Evolutionary conservation across 768 basidiomycete genomes (phyloP).

Genomic region (Daedaleopsis sinensis): DNA sequence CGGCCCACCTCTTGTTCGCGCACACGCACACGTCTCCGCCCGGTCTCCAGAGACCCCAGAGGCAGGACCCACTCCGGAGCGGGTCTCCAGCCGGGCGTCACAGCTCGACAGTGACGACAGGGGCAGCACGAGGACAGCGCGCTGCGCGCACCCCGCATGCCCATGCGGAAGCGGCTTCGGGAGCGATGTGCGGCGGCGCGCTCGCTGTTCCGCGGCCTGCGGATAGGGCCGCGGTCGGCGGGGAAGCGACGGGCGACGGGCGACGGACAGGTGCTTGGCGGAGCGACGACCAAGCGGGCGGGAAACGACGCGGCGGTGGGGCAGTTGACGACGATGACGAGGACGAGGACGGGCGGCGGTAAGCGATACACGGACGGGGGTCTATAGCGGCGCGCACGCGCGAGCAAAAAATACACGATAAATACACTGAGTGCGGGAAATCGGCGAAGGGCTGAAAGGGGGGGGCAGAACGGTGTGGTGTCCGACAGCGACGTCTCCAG

Average conservation of each 20-base stretch:
- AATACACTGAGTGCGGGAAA: constrained; percentile 15
- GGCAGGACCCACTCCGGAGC: constrained; percentile 4
- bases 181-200: not conserved
- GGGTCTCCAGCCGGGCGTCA: not conserved
- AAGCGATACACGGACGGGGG: constrained; percentile 8
- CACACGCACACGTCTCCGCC: not conserved
- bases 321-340: not conserved
- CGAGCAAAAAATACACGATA: constrained; percentile 22
- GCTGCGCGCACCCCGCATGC: not conserved
- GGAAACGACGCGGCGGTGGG: not conserved
- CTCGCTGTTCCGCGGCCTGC: not conserved
- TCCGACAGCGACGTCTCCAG: not conserved
- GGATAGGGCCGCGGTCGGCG: not conserved
- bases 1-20: not conserved
- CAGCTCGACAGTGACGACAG: not conserved
- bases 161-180: no score
- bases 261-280: not conserved
- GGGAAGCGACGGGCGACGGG: not conserved
- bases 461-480: not conserved
- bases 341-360: constrained; percentile 4
- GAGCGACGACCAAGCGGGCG: not conserved
- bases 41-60: not conserved
- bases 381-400: constrained; percentile 3
- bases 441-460: not conserved
- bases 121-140: no score